phyloP scores from a whole-genome alignment of 2,329 filamentous ascomycete species.

The Pseudovirgaria hyperparasitica region DNA sequence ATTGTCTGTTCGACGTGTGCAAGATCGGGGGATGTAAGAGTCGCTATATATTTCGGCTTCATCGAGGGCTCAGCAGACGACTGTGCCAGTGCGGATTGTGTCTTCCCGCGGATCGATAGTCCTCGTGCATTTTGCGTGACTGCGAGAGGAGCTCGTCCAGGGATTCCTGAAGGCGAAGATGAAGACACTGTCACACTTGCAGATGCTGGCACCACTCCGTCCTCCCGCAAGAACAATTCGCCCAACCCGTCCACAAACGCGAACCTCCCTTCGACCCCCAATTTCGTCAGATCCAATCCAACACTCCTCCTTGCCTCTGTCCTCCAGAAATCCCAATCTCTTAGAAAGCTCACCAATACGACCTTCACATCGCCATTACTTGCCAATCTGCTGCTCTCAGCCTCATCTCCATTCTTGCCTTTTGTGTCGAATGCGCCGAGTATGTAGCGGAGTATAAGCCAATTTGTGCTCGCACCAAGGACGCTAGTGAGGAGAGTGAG shows the following conservation, averaged over 20 bases:
- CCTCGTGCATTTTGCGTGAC: conserved; percentile 1
- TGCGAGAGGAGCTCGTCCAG: conserved; percentile 1
- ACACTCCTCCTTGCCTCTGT: conserved; percentile 54
- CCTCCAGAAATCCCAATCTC: conserved; percentile 68
- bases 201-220: no score
- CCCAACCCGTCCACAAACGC: conserved; percentile 64
- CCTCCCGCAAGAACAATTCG: conserved; percentile 36
- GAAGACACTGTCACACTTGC: conserved; percentile 5
- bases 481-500: conserved; percentile 58
- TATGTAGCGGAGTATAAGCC: conserved; percentile 42
- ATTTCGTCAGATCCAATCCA: conserved; percentile 56
- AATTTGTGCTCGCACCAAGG: conserved; percentile 38
- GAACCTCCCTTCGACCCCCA: conserved; percentile 47
- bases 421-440: conserved; percentile 31
- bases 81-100: conserved; percentile 1
- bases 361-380: conserved; percentile 30
- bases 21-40: conserved; percentile 16
- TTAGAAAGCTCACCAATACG: conserved; percentile 71
- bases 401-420: conserved; percentile 1
- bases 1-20: conserved; percentile 14
- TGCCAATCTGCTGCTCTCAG: no score
- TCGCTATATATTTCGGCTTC: conserved; percentile 7
- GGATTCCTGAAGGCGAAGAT: no score
- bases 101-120: conserved; percentile 1
- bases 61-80: conserved; percentile 1